phyloP scores from a whole-genome alignment of 2,329 filamentous ascomycete species.

The Phialophora verrucosa region DNA sequence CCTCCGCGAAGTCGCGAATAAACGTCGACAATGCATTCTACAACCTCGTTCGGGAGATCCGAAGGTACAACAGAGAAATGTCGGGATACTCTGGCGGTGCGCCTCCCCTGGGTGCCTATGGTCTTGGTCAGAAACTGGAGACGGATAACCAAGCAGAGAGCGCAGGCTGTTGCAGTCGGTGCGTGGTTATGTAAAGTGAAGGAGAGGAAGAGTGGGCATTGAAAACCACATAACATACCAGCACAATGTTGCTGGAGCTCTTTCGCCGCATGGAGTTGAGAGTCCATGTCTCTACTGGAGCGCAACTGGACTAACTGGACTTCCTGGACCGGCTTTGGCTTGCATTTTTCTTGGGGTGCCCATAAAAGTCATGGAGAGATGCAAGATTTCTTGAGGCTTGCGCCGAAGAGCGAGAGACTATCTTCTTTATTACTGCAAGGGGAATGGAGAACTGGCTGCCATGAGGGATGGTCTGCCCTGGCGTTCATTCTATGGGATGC shows the following conservation, averaged over 20 bases:
- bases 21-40: slow-evolving; percentile 99
- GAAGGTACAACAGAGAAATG: slow-evolving; percentile 98
- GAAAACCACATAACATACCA: slow-evolving; percentile 10
- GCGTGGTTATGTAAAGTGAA: slow-evolving; percentile 74
- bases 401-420: slow-evolving; percentile 24
- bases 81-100: slow-evolving; percentile 70
- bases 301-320: slow-evolving; percentile 20
- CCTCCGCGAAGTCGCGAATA: slow-evolving; percentile 95
- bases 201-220: slow-evolving; percentile 6
- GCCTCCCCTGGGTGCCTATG: slow-evolving; percentile 71
- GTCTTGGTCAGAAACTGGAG: slow-evolving; percentile 60
- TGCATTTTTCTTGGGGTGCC: slow-evolving; percentile 33
- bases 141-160: slow-evolving; percentile 67
- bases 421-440: slow-evolving; percentile 26
- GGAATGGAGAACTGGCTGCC: slow-evolving; percentile 8
- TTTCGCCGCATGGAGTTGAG: slow-evolving; percentile 31
- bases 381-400: slow-evolving; percentile 34
- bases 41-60: slow-evolving; percentile 96
- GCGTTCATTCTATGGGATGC: slow-evolving; percentile 28
- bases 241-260: slow-evolving; percentile 17
- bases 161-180: slow-evolving; percentile 80
- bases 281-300: slow-evolving; percentile 25
- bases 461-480: slow-evolving; percentile 19
- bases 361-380: slow-evolving; percentile 31
- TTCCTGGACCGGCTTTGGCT: slow-evolving; percentile 29